Base-by-base conservation (phyloP, 352 stramenopile species). In the Phytophthora quininea region DNA sequence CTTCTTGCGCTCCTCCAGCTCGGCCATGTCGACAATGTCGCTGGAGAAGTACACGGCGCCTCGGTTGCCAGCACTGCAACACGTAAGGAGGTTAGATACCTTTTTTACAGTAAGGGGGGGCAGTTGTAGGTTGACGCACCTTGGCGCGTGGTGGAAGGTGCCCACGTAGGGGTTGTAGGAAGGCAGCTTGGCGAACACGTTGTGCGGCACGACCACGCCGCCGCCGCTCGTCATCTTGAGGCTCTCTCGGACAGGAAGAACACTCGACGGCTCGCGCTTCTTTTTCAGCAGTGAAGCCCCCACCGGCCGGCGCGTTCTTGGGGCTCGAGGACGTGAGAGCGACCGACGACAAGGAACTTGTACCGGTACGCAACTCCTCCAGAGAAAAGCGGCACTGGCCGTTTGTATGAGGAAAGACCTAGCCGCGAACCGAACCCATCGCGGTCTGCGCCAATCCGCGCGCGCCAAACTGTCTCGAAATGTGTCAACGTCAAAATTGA, bases 81-180 rank as follows among this genome's bases (percentile, higher is more conserved):
- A 76, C 31, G 48, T 10, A 24, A 14, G 58, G 19, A 64, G 27
- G 32, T n/a, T 57, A 7, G 14, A 11, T 4, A 33, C 48, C 14
- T 33, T 54, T 4, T 24, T 24, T 24, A 24, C 19, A 24, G 19
- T 24, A 24, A 24, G 19, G 19, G 19, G 19, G 8, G 62, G 29
- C 31, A 54, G 50, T 45, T 32, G 31, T 58, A 2, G 14, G 29
- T 30, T 14, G 6, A 58, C 63, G 53, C 69, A 93, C 86, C 86
- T 96, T 40, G 89, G 89, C n/a, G 89, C 89, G 67, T 96, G 88
- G 62, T 96, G 89, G 72, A 96, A 96, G 27, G 88, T 96, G 75
- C 89, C 89, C 33, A 96, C 86, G 51, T 93, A 96, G 53, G 89
- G 89, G 71, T 96, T 96, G 71, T 95, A 95, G 38, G 87, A 87